Evolutionary conservation across 495 filamentous ascomycete genomes (phyloP), one percentile per base, ranked within the genome.

Genomic region (Margaritispora aquatica): DNA sequence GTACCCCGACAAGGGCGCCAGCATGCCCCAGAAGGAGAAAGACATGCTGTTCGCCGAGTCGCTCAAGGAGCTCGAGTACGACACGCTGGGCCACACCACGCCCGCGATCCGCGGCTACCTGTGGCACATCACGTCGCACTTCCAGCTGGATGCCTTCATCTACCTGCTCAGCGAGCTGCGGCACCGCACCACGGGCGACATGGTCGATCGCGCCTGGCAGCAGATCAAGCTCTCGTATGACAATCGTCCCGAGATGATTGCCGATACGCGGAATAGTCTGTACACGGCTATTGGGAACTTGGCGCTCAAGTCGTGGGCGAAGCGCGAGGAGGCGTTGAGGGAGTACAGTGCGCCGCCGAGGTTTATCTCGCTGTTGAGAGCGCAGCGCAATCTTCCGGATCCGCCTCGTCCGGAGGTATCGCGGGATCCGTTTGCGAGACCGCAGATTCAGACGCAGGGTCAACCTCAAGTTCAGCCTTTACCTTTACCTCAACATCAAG

Each of bases 121-220:
- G 20, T 83, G 80, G 81, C 82, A 79, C 63, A 71, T 76, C 19
- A 57, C 72, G 21, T 63, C 71, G 9, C 74, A 81, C 58, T 78
- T 81, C 57, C 80, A 81, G 54, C 59, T 79, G 26, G 78, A 80
- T 59, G 67, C 79, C 17, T 80, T 82, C 57, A 71, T 79, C 51
- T 84, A 78, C 64, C 67, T 82, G 57, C 65, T 77, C 0, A 78
- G 74, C 29, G 78, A 83, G 57, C 72, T 84, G 21, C 73, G 74
- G 34, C 66, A 70, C 41, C 77, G 78, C 22, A 77, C 72, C 1
- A 72, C 74, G 26, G 81, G 80, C 27, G 61, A 60, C 2, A 66
- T 81, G 24, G 78, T 78, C 29, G 80, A 83, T 47, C 73, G 80
- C 23, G 78, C 78, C 13, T 83, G 82, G 81, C 58, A 55, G 11